Evolutionary conservation across 176 grass and related monocot genomes (phyloP).

Genomic region (Oryza longistaminata): DNA sequence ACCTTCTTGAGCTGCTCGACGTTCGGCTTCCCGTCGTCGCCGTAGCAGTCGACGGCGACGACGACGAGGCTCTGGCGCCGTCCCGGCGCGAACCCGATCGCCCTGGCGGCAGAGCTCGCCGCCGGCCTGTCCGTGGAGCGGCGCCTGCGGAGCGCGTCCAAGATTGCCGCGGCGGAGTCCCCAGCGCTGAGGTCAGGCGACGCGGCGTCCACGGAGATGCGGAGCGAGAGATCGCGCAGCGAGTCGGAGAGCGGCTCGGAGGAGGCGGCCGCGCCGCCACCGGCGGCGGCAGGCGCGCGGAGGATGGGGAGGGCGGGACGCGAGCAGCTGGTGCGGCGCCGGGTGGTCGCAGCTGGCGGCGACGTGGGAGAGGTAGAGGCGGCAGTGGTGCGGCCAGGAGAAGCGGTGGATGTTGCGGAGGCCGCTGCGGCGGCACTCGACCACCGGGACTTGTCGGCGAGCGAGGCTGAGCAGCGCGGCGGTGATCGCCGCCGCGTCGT

Average conservation of each 20-base stretch:
- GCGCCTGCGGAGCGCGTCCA: slow-evolving; percentile 64
- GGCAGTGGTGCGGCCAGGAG: slow-evolving; percentile 98
- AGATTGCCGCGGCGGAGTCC: slow-evolving; percentile 50
- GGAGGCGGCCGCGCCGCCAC: background rate
- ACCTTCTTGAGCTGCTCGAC: slow-evolving; percentile 39
- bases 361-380: slow-evolving; percentile 82
- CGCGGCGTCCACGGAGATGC: slow-evolving; percentile 58
- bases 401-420: slow-evolving; percentile 96
- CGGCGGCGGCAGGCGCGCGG: background rate
- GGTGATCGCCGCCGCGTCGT: slow-evolving; percentile 65
- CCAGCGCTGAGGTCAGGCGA: slow-evolving; percentile 24
- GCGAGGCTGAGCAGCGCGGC: slow-evolving; percentile 68
- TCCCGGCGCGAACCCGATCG: slow-evolving; percentile 33
- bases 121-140: background rate
- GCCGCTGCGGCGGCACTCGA: slow-evolving; percentile 77
- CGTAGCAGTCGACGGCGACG: slow-evolving; percentile 66
- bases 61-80: slow-evolving; percentile 58
- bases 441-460: slow-evolving; percentile 82
- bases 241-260: slow-evolving; percentile 70
- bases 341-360: slow-evolving; percentile 51
- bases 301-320: slow-evolving; percentile 23
- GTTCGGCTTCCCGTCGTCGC: slow-evolving; percentile 36
- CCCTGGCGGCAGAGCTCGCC: background rate
- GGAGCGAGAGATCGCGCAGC: slow-evolving; percentile 77
- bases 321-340: slow-evolving; percentile 41